Evolutionary conservation across 106 monocot species (phyloP), one percentile per base, ranked within the genome.

Genomic region (Dendrobium huoshanense): DNA sequence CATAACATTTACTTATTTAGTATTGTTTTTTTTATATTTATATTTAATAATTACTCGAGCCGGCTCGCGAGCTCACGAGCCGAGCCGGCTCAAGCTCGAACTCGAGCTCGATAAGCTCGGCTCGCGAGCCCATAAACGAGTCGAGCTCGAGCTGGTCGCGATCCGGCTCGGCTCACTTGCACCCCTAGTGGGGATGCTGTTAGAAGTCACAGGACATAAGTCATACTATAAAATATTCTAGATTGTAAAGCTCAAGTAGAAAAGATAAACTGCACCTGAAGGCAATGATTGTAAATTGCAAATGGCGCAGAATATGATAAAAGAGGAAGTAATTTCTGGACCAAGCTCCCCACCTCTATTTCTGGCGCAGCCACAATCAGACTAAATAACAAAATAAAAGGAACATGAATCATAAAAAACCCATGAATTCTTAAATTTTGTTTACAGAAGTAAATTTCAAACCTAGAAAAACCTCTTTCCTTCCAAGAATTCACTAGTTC

Each of bases 301-400:
- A 98, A 95, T 48, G 94, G 92, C 67, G 92, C 89, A 84, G 94
- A 98, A 88, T 87, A 92, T 49, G 91, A 85, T 13, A 98, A 78
- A 81, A 98, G 89, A 48, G 92, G 92, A 31, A 98, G 88, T n/a
- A 98, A 85, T 59, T 92, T 84, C 73, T 82, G 79, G 80, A 92
- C 80, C 29, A 95, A 77, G 25, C 56, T 81, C 40, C 72, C 88
- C 37, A 87, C 82, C 49, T 98, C 92, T 75, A 88, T 58, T 64
- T 92, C 94, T 41, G 89, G 89, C 24, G 92, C 85, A 77, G 97
- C 94, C 78, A 98, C 84, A 72, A 98, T 92, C 83, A 98, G 88
- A 81, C 97, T 98, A 84, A 77, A 88, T 9, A 80, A 84, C 41
- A 56, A 85, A 75, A 19, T 77, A 4, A 83, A 43, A 3, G 8